Base-by-base conservation (phyloP, 108 stramenopile species). In the Aurantiochytrium sp. region DNA sequence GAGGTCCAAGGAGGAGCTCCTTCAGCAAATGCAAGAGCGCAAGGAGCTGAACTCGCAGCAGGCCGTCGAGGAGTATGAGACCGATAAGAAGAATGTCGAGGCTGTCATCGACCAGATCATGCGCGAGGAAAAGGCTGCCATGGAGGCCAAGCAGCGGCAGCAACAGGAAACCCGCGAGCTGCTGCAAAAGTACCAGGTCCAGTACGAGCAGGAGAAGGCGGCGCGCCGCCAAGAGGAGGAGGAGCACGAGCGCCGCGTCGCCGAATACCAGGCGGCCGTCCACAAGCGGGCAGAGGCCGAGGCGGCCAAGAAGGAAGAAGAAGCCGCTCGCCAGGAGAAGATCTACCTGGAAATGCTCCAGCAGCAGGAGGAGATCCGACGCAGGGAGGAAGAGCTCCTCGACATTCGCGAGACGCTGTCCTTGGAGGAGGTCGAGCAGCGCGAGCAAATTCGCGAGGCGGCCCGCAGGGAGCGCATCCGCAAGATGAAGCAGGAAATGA, bases 351-450 rank as follows among this genome's bases (percentile, higher is more conserved):
- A 81, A 24, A 81, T 81, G 42, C 45, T 81, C 42, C 73, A 27
- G 0, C 12, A 2, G 24, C 73, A 81, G 45, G 73, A 81, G 73
- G 73, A 81, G 73, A 41, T 81, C 27, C 73, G 73, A n/a, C 73
- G 73, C 73, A 24, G 32, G 45, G 73, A 81, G 30, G 73, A 81
- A 30, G 73, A 81, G 4, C 24, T 81, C 10, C 73, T 81, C 24
- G 73, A 81, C 45, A 81, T 81, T 48, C 73, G 73, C 45, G 73
- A 81, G 73, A 81, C 73, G 6, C 30, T 81, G 45, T 81, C 73
- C 12, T 21, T 81, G 36, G 73, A 81, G 3, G 73, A 81, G 39
- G 45, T 81, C 27, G 73, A 81, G 39, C 73, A 81, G 73, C 39
- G 73, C 27, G 73, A 81, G 1, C 39, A 27, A 6, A 48, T 48